These are phyloP conservation scores for Fraxinus greggii DNA, from an alignment of 305 asterid species.

Conservation along the genomic window DNA sequence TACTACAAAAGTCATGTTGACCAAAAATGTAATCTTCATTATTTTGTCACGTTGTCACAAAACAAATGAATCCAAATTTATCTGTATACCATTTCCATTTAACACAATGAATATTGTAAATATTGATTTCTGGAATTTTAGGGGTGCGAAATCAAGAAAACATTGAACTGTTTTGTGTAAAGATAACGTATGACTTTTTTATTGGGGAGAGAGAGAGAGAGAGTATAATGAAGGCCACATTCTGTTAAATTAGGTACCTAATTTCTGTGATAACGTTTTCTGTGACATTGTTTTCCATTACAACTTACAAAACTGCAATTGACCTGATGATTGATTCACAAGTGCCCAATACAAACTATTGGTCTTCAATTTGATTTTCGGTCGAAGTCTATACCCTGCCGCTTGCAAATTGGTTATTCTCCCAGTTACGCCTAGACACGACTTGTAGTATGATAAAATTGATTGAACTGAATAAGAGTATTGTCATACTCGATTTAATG, in stretches of 20 bases:
- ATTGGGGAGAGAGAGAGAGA: too few relatives aligned
- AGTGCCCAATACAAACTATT: not conserved
- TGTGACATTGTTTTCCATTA: not conserved
- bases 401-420: not conserved
- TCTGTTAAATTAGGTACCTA: not conserved
- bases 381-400: not conserved
- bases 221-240: not conserved
- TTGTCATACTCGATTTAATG: not conserved
- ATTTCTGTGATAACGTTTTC: not conserved
- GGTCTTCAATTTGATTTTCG: not conserved
- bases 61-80: too few relatives aligned
- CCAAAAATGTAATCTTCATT: not conserved
- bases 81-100: not conserved
- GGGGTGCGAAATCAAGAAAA: not conserved
- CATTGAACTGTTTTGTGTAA: not conserved
- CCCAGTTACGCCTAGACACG: not conserved
- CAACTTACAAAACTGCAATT: not conserved
- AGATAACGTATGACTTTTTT: not conserved
- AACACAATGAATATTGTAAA: too few relatives aligned
- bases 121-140: not conserved
- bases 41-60: not conserved
- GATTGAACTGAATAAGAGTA: too few relatives aligned
- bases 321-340: not conserved
- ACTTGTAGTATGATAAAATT: not conserved
- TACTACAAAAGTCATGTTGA: not conserved